These are phyloP conservation scores for Lobulomyces angularis DNA, from an alignment of 192 early-diverging fungal genomes.

Conservation along the genomic window DNA sequence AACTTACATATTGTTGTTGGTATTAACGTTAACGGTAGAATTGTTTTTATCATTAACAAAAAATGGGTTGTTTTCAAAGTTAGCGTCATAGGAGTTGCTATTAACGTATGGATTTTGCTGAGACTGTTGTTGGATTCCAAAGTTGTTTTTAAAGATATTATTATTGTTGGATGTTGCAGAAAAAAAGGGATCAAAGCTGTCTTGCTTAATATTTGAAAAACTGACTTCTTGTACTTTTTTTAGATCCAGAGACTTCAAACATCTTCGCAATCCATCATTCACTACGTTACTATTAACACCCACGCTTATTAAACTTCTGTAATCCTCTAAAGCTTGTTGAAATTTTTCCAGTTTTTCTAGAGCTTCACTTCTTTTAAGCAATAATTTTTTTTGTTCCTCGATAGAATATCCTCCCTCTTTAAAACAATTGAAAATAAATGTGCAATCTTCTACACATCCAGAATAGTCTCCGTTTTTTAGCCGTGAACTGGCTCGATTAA, in stretches of 20 bases:
- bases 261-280: constrained; percentile 39
- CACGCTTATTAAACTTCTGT: constrained; percentile 18
- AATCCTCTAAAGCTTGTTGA: constrained; percentile 44
- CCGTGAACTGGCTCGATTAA: constrained; percentile 72
- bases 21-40: background rate
- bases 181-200: constrained; percentile 6
- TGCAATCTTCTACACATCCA: constrained; percentile 59
- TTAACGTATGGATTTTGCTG: background rate
- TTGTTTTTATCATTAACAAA: constrained; percentile 4
- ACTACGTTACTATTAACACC: constrained; percentile 23
- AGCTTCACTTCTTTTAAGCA: constrained; percentile 65
- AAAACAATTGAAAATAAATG: constrained; percentile 24
- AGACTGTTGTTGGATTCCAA: constrained; percentile 8
- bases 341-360: constrained; percentile 77
- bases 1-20: background rate
- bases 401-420: constrained; percentile 22
- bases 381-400: constrained; percentile 60
- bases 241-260: constrained; percentile 31
- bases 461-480: constrained; percentile 75
- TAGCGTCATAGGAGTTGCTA: background rate
- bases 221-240: too few species aligned
- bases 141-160: constrained; percentile 1
- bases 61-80: background rate
- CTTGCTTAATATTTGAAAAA: too few species aligned
- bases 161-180: constrained; percentile 1